phyloP scores from a whole-genome alignment of 2,329 filamentous ascomycete species.

The Trichocomaceae sp. region DNA sequence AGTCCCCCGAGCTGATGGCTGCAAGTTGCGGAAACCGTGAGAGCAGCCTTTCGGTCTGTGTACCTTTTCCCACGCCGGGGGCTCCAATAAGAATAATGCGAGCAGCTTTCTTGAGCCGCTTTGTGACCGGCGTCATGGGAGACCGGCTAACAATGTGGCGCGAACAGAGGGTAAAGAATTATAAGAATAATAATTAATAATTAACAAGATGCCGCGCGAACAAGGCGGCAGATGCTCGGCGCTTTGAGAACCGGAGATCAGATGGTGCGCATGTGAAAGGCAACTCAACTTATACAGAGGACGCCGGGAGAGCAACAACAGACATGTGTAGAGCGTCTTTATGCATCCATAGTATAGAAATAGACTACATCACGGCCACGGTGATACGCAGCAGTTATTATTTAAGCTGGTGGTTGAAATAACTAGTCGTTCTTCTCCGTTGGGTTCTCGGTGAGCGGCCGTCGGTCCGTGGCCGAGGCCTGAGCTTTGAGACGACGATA shows the following conservation, averaged over 20 bases:
- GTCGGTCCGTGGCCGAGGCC: no score
- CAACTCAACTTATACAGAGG: neutral
- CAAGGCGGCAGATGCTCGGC: no score
- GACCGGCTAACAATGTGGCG: neutral
- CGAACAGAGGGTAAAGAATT: neutral
- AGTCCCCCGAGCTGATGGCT: conserved; percentile 87
- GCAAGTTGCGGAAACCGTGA: conserved; percentile 80
- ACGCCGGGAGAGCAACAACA: conserved; percentile 1
- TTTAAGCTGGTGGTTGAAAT: neutral
- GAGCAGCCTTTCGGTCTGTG: conserved; percentile 84
- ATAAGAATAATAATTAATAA: neutral
- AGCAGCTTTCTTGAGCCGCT: conserved; percentile 67
- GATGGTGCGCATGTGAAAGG: conserved; percentile 3
- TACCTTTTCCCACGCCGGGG: conserved; percentile 95
- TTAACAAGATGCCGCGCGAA: neutral
- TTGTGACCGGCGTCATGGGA: conserved; percentile 29
- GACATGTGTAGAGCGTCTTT: neutral
- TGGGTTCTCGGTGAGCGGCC: conserved; percentile 9
- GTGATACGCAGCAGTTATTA: no score
- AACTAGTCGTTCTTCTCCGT: neutral
- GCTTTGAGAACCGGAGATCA: neutral
- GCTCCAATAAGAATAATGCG: conserved; percentile 92
- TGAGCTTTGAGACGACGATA: neutral
- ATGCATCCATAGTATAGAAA: neutral
- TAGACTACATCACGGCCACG: neutral